Conservation (phyloP, 176 grass and related monocot genomes). For the Typha latifolia region DNA sequence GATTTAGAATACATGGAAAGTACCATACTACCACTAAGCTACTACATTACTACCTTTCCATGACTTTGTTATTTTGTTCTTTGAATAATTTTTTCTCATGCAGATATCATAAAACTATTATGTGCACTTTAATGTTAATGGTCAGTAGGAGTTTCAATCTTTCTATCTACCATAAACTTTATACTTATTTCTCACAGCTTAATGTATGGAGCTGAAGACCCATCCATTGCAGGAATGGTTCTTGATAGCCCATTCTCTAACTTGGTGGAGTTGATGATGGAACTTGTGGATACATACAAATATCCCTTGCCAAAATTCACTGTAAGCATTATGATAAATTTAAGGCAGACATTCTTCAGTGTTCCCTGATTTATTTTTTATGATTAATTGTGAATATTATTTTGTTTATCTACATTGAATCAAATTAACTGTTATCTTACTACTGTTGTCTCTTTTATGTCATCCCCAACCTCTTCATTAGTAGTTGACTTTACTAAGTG, state of each 20-base stretch:
- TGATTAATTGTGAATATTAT: background rate
- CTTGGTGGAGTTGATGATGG: slow-evolving; percentile 98
- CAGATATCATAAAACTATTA: background rate
- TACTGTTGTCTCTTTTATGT: too few relatives aligned
- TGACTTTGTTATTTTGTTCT: slow-evolving; percentile 1
- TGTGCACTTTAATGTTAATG: background rate
- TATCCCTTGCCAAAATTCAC: slow-evolving; percentile 99
- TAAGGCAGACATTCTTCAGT: background rate
- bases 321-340: slow-evolving; percentile 25
- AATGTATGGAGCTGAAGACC: slow-evolving; percentile 99
- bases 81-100: background rate
- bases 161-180: background rate
- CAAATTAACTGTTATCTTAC: too few relatives aligned
- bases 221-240: slow-evolving; percentile 99
- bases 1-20: too few relatives aligned
- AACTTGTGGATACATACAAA: slow-evolving; percentile 99
- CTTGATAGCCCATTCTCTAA: slow-evolving; percentile 99
- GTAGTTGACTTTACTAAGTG: too few relatives aligned
- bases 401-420: too few relatives aligned
- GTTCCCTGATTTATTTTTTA: background rate
- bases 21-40: background rate
- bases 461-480: too few relatives aligned
- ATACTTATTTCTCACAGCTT: slow-evolving; percentile 43
- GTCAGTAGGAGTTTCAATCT: background rate
- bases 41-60: background rate